Base-by-base conservation (phyloP, 2,329 filamentous ascomycete genomes). In the Chaetomium strumarium region DNA sequence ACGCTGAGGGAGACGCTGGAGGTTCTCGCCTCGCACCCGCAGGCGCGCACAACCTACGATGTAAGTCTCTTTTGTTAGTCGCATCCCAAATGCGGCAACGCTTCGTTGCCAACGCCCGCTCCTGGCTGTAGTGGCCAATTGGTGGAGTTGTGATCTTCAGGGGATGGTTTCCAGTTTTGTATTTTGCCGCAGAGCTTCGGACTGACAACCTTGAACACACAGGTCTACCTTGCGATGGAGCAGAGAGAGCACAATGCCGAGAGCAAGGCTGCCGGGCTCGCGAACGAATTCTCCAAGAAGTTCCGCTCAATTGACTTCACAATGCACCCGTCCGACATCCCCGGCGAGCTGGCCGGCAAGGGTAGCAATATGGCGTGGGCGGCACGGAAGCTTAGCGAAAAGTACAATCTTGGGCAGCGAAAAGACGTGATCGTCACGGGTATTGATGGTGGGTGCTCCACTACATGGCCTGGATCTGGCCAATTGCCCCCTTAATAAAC, bases 141-240 rank as follows among this genome's bases (percentile, higher is more conserved):
- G 33, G 54, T 49, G 52, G 52, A 46, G 52, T 9, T 46, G 16
- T 45, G 50, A 53, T 46, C 34, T 55, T 50, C 49, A 50, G 38
- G 49, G 38, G 46, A 30, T 17, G 47, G 1, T 5, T 46, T 46
- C 43, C 52, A n/a, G 41, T 39, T 30, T 49, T 57, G 59, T 60
- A 17, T 46, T 41, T 43, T 37, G 6, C 40, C 29, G 50, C 31
- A 34, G 30, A 39, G 20, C 30, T 51, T 37, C 52, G 38, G 33
- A 20, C 57, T 60, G 46, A 63, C 57, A 16, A 17, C 10, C 12
- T 16, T 41, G 46, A 48, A 42, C 10, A n/a, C n/a, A n/a, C 57
- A 88, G 85, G 72, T 89, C 49, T 88, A 84, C 63, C 74, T 89
- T 30, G 85, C 80, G 19, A 88, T 88, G 85, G 85, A 88, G 64